Conservation (phyloP, 2,329 filamentous ascomycete genomes). For the Stagonosporopsis tanaceti region DNA sequence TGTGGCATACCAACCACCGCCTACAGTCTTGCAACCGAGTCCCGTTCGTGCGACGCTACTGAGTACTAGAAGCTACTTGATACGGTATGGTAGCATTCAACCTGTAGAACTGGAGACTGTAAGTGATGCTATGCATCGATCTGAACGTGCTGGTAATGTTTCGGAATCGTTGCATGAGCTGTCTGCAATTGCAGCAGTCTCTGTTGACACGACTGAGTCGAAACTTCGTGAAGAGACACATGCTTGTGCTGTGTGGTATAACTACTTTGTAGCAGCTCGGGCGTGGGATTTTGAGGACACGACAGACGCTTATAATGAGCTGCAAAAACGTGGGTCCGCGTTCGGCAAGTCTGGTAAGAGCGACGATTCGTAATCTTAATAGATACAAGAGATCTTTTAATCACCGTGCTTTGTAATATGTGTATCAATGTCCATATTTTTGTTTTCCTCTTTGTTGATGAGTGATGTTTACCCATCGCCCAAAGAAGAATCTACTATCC, state of each 20-base stretch:
- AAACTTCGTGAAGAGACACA: not conserved
- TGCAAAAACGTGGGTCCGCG: not conserved
- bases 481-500: not conserved
- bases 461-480: not conserved
- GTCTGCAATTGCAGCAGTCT: not conserved
- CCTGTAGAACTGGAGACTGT: not conserved
- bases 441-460: no score
- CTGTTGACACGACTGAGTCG: not conserved
- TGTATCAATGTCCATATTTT: no score
- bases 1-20: not conserved
- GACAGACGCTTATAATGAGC: not conserved
- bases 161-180: not conserved
- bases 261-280: not conserved
- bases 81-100: not conserved
- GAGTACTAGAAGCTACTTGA: not conserved
- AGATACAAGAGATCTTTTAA: not conserved
- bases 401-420: no score
- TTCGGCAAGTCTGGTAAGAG: not conserved
- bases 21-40: not conserved
- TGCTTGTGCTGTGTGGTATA: not conserved
- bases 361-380: not conserved
- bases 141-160: not conserved
- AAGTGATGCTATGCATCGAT: not conserved
- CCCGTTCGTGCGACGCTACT: not conserved
- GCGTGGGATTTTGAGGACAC: slow-evolving; percentile 1